A percentile compares a stretch with the other conserved stretches of the same genome.
Conservation (phyloP, 192 early-diverging fungal species). For the Backusella parvicylindrica region DNA sequence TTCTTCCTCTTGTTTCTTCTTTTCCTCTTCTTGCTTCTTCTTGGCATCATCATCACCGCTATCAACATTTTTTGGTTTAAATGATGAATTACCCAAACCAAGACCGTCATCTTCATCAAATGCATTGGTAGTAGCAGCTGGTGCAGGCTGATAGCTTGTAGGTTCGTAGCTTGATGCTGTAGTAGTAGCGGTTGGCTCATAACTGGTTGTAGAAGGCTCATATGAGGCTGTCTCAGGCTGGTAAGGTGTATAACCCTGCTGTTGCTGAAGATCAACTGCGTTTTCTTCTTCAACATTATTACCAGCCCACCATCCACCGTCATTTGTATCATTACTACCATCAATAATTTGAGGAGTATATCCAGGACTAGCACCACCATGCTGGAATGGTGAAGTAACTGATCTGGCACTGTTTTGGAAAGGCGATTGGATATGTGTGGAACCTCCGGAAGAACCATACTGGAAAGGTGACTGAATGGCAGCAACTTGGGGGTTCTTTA, state of each 20-base stretch:
- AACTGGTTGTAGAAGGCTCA: not conserved
- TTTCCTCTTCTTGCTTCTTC: constrained; percentile 26
- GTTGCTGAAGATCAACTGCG: constrained; percentile 10
- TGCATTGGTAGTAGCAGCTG: not conserved
- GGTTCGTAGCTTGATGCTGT: constrained; percentile 8
- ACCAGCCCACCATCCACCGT: constrained; percentile 51
- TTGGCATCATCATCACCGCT: not conserved
- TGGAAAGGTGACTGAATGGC: not conserved
- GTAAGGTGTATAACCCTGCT: not conserved
- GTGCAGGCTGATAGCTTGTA: constrained; percentile 8
- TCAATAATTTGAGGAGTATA: constrained; percentile 1
- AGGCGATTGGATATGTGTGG: not conserved
- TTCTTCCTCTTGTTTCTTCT: constrained; percentile 22
- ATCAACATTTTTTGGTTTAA: constrained; percentile 24
- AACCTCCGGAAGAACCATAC: not conserved
- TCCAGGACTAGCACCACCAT: constrained; percentile 8
- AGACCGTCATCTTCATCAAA: constrained; percentile 52
- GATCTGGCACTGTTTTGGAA: constrained; percentile 5
- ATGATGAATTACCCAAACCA: constrained; percentile 55
- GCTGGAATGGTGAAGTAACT: not conserved
- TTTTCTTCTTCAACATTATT: constrained; percentile 37
- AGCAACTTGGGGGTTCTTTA: not conserved
- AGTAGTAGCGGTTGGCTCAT: not conserved
- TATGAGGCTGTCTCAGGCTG: not conserved
- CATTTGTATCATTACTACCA: not conserved